Evolutionary conservation across 2,329 filamentous ascomycete genomes (phyloP), one percentile per base, ranked within the genome.

Genomic region (Lachnum nothofagi): DNA sequence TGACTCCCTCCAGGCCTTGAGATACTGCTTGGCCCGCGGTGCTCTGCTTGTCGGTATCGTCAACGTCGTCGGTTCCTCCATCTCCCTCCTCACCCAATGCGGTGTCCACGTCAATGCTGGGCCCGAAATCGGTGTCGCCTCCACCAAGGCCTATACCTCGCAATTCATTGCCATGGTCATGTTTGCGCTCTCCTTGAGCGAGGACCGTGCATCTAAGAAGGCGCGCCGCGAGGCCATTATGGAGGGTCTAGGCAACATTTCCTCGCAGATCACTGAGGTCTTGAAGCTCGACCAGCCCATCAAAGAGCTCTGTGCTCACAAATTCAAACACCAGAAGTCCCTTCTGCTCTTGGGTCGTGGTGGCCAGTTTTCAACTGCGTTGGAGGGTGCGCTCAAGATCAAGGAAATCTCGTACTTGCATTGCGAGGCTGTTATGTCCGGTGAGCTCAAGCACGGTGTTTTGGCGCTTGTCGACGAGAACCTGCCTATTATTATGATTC

Each of bases 141-240:
- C 91, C 40, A 98, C 93, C 71, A 98, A 98, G 79, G 93, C 93
- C 33, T 98, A 98, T 76, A 98, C 93, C 12, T 97, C 93, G 40
- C 93, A 98, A 70, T 98, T 97, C 71, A 89, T 98, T 66, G 95
- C 93, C 69, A 96, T 98, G 90, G 87, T 97, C 73, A 98, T 98
- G 93, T 97, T 98, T 65, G 93, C 93, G 5, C 78, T 98, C 56
- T 96, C 91, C 24, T 81, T 98, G 50, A 93, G 88, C 65, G 93
- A 98, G 74, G 93, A 98, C 71, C 88, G 93, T 62, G 88, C 91
- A 35, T 96, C 90, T 60, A 98, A 98, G 82, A 81, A 86, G 64
- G 82, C 86, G 75, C 83, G 91, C 66, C 86, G 93, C 25, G 83
- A 93, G 71, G 91, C 96, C 72, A 97, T 98, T 66, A 96, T 98